Conservation (phyloP, 176 grass and related monocot genomes). For the Tillandsia leiboldiana region DNA sequence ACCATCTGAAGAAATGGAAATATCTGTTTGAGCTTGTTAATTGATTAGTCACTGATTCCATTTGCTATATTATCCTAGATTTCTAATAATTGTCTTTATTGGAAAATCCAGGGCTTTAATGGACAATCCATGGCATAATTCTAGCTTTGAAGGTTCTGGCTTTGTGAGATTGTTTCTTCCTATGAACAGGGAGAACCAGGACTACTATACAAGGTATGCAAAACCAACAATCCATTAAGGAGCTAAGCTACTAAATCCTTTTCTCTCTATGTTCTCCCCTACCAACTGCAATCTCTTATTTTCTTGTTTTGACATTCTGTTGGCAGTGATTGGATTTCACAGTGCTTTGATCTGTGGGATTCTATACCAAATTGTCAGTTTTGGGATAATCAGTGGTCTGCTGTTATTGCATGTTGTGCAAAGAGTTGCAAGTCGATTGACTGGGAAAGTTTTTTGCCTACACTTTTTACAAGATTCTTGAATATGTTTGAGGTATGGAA, state of each 20-base stretch:
- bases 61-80: slow-evolving; percentile 14
- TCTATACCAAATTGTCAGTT: slow-evolving; percentile 87
- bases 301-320: slow-evolving; percentile 18
- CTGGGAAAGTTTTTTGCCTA: slow-evolving; percentile 73
- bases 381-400: slow-evolving; percentile 88
- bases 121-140: slow-evolving; percentile 98
- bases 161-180: slow-evolving; percentile 91
- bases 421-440: slow-evolving; percentile 63
- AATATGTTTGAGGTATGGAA: slow-evolving; percentile 90
- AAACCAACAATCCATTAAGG: neutral
- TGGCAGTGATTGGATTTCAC: slow-evolving; percentile 67
- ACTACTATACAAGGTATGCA: slow-evolving; percentile 69
- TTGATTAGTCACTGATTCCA: slow-evolving; percentile 1
- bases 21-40: too few relatives aligned
- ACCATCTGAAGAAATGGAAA: neutral
- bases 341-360: slow-evolving; percentile 74
- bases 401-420: slow-evolving; percentile 74
- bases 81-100: neutral
- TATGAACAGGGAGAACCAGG: slow-evolving; percentile 60
- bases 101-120: slow-evolving; percentile 47
- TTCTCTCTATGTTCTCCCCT: neutral
- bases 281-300: slow-evolving; percentile 3
- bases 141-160: slow-evolving; percentile 89
- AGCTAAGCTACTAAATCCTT: neutral
- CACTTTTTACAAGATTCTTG: slow-evolving; percentile 62